phyloP scores from a whole-genome alignment of 345 rosid species.

The Angophora floribunda region DNA sequence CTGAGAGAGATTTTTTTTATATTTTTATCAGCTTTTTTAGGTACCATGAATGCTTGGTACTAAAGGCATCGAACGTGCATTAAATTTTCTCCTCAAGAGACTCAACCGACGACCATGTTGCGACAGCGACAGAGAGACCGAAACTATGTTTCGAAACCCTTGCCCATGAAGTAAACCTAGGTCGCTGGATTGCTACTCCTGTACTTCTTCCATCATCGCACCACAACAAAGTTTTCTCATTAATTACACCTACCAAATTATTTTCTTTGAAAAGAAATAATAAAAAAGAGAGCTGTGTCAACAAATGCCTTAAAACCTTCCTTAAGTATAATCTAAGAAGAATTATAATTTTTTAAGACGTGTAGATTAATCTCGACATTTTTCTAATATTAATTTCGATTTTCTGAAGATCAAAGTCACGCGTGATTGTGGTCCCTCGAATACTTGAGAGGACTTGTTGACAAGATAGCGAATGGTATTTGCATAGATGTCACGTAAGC shows the following conservation, averaged over 20 bases:
- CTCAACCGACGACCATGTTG: not conserved
- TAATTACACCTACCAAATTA: not conserved
- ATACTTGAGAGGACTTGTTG: not conserved
- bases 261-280: not conserved
- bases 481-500: not conserved
- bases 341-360: not conserved
- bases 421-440: not conserved
- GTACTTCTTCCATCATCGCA: not conserved
- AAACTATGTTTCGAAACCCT: not conserved
- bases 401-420: not conserved
- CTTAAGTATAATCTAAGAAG: not conserved
- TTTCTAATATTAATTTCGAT: not conserved
- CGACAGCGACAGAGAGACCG: not conserved
- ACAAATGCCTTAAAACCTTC: not conserved
- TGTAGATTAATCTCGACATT: not conserved
- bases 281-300: not conserved
- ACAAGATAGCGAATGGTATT: not conserved
- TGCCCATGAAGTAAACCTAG: not conserved
- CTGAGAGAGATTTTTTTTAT: not conserved
- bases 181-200: not conserved
- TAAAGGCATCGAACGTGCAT: conserved; percentile 18
- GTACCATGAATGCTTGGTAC: conserved; percentile 29
- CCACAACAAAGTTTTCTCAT: not conserved
- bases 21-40: conserved; percentile 8
- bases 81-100: conserved; percentile 12